phyloP scores from a whole-genome alignment of 495 filamentous ascomycete genomes.

The Aspergillus nanangensis region DNA sequence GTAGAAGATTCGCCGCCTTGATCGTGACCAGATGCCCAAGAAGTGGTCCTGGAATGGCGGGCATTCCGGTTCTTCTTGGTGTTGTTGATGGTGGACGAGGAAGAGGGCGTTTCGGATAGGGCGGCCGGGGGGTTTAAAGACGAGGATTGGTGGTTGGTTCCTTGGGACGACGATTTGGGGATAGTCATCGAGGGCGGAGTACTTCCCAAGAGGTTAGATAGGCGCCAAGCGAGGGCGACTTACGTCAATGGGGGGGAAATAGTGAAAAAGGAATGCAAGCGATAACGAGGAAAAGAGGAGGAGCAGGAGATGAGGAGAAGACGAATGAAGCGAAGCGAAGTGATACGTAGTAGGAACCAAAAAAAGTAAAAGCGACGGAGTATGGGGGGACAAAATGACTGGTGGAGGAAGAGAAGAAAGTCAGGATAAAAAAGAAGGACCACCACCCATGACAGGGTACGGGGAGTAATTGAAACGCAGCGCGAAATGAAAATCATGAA shows the following conservation, averaged over 20 bases:
- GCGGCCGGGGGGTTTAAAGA: conserved; percentile 6
- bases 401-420: no score
- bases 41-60: conserved; percentile 37
- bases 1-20: conserved; percentile 26
- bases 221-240: conserved; percentile 7
- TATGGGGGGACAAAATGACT: no score
- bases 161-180: conserved; percentile 11
- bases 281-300: conserved; percentile 5
- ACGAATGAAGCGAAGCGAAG: no score
- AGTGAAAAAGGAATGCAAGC: background rate
- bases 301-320: background rate
- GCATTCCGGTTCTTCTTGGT: conserved; percentile 22
- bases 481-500: no score
- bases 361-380: no score
- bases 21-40: conserved; percentile 37
- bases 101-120: conserved; percentile 7
- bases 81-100: conserved; percentile 5
- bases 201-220: conserved; percentile 5
- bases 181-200: conserved; percentile 14
- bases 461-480: no score
- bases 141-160: conserved; percentile 7
- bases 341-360: no score
- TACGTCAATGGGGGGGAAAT: conserved; percentile 12
- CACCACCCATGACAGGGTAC: no score
- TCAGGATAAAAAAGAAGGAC: no score